phyloP scores from a whole-genome alignment of 2,329 filamentous ascomycete species.

The Fusarium tjaetaba region DNA sequence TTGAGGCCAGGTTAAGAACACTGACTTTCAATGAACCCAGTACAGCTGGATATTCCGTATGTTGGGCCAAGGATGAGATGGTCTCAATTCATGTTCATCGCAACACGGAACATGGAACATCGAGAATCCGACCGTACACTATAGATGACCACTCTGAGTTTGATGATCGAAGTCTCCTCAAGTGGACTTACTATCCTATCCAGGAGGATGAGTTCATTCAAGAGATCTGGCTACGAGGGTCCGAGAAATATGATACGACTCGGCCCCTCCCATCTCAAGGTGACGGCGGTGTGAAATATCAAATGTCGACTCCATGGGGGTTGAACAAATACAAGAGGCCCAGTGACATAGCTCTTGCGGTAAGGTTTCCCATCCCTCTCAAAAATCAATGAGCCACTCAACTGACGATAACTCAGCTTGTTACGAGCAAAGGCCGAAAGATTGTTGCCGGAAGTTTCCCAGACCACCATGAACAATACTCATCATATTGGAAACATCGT shows the following conservation, averaged over 20 bases:
- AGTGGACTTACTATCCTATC: slow-evolving; percentile 14
- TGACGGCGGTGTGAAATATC: neutral
- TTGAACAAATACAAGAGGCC: slow-evolving; percentile 2
- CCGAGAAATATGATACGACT: neutral
- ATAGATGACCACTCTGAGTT: neutral
- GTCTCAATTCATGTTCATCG: neutral
- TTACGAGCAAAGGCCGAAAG: neutral
- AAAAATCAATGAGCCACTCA: neutral
- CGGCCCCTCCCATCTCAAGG: neutral
- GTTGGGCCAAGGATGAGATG: slow-evolving; percentile 6
- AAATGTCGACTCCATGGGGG: slow-evolving; percentile 3
- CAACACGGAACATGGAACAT: rapidly evolving
- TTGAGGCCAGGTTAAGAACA: slow-evolving; percentile 1
- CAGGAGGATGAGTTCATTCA: slow-evolving; percentile 1
- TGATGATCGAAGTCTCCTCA: neutral
- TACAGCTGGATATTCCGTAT: slow-evolving; percentile 14
- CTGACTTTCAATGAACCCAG: slow-evolving; percentile 8
- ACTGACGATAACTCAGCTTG: neutral
- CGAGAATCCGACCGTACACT: rapidly evolving
- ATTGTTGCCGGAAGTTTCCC: slow-evolving; percentile 2
- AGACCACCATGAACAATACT: neutral
- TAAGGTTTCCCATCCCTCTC: neutral
- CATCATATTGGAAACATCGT: neutral
- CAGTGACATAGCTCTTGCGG: slow-evolving; percentile 8
- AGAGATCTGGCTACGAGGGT: slow-evolving; percentile 20